These are phyloP conservation scores for Paratinospora sagittata DNA, from an alignment of 164 flowering plant genomes.

Conservation along the genomic window DNA sequence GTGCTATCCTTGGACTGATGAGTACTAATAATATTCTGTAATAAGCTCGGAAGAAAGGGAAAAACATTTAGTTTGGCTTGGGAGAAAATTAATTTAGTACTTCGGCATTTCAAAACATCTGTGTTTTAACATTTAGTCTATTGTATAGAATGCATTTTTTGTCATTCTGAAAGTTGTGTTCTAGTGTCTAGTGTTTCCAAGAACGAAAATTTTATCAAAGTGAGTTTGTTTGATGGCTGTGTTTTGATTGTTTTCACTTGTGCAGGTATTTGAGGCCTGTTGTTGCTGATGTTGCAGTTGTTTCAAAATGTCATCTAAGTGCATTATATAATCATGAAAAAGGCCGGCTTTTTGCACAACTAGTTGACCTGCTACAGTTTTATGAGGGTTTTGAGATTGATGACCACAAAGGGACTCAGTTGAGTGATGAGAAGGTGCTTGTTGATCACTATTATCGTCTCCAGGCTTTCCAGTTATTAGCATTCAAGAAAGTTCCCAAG, in stretches of 20 bases:
- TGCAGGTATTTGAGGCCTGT: constrained; percentile 77
- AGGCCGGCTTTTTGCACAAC: constrained; percentile 86
- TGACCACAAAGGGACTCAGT: constrained; percentile 79
- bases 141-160: no score
- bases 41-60: background rate
- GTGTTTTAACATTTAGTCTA: background rate
- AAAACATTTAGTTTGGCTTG: background rate
- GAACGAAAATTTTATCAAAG: background rate
- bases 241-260: background rate
- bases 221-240: background rate
- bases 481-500: constrained; percentile 90
- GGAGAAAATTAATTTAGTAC: background rate
- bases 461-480: constrained; percentile 83
- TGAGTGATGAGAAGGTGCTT: constrained; percentile 87
- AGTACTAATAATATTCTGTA: no score
- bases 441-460: constrained; percentile 78
- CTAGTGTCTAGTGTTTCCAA: background rate
- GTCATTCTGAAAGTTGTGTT: background rate
- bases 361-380: constrained; percentile 89
- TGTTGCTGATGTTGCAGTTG: constrained; percentile 90
- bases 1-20: no score
- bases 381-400: constrained; percentile 95
- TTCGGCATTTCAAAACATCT: background rate
- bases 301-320: constrained; percentile 94
- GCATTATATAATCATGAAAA: constrained; percentile 75